phyloP scores from a whole-genome alignment of 768 basidiomycete genomes.

The Boletales sp. region DNA sequence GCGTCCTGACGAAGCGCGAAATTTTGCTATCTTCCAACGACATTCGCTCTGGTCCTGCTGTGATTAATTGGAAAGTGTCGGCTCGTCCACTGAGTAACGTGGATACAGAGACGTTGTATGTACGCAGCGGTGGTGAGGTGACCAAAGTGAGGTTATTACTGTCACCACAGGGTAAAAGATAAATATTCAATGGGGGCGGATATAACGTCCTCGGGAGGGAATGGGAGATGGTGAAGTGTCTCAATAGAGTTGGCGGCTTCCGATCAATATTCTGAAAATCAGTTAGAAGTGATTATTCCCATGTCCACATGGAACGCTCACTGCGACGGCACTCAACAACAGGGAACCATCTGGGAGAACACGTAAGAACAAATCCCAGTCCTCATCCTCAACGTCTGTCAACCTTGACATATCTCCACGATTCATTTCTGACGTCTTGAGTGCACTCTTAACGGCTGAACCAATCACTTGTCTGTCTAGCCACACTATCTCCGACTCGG shows the following conservation, averaged over 20 bases:
- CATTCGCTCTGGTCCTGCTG: conserved; percentile 37
- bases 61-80: conserved; percentile 49
- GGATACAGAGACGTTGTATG: conserved; percentile 54
- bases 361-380: conserved; percentile 78
- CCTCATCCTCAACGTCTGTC: conserved; percentile 63
- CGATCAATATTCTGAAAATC: conserved; percentile 76
- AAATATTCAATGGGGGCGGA: conserved; percentile 47
- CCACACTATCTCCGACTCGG: conserved; percentile 59
- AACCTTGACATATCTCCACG: conserved; percentile 36
- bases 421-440: conserved; percentile 31
- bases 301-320: conserved; percentile 34
- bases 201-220: conserved; percentile 49
- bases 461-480: conserved; percentile 62
- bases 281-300: conserved; percentile 2
- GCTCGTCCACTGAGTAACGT: conserved; percentile 58
- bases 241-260: conserved; percentile 79
- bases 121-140: conserved; percentile 62
- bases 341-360: conserved; percentile 72
- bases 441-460: conserved; percentile 40
- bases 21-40: conserved; percentile 52
- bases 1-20: conserved; percentile 66
- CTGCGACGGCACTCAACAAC: conserved; percentile 67
- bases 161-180: conserved; percentile 48
- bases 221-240: conserved; percentile 71
- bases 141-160: conserved; percentile 51